These are phyloP conservation scores for Lecanicillium sp. DNA, from an alignment of 2,329 filamentous ascomycete species.

Conservation along the genomic window DNA sequence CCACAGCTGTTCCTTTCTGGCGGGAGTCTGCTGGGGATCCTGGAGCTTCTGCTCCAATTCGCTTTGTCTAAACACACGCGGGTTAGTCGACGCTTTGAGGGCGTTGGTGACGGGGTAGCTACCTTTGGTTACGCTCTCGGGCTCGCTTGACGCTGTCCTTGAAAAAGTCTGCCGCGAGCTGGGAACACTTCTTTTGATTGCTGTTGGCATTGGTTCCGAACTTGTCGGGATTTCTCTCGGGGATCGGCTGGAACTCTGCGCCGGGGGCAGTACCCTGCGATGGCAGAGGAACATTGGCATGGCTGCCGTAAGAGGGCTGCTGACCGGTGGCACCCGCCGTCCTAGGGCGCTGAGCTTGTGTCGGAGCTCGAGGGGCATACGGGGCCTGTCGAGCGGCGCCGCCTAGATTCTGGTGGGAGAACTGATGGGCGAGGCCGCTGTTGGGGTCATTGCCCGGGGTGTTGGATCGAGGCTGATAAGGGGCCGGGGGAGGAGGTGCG, in stretches of 20 bases:
- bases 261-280: constrained; percentile 50
- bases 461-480: constrained; percentile 45
- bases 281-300: constrained; percentile 59
- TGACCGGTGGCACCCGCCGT: constrained; percentile 68
- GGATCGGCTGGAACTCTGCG: constrained; percentile 68
- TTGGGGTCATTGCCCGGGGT: constrained; percentile 72
- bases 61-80: constrained; percentile 62
- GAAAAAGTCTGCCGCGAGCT: constrained; percentile 84
- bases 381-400: constrained; percentile 61
- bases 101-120: constrained; percentile 10
- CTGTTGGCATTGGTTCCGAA: constrained; percentile 57
- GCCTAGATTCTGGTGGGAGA: constrained; percentile 91
- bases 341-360: constrained; percentile 69
- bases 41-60: constrained; percentile 83
- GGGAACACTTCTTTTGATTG: constrained; percentile 63
- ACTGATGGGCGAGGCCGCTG: constrained; percentile 88
- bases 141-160: constrained; percentile 97
- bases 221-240: constrained; percentile 82
- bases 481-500: constrained; percentile 16
- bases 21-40: constrained; percentile 65
- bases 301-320: constrained; percentile 53
- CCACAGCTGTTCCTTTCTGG: constrained; percentile 77
- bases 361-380: constrained; percentile 60
- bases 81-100: neutral
- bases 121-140: constrained; percentile 91